These are phyloP conservation scores for Globisporangium emineosum DNA, from an alignment of 352 stramenopile species.

Conservation along the genomic window DNA sequence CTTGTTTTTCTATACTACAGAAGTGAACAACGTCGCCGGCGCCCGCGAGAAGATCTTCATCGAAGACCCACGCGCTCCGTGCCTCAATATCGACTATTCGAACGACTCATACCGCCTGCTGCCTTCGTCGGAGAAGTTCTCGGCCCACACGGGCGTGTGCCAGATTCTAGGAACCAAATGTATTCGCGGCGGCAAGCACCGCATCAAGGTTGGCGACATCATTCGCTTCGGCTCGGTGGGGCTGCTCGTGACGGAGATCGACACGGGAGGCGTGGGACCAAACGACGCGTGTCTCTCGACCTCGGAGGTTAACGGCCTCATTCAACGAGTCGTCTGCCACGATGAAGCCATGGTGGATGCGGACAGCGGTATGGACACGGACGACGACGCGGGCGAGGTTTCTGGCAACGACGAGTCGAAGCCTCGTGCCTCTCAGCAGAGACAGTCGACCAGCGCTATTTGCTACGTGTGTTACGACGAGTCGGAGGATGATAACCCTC, in stretches of 20 bases:
- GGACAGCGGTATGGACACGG: constrained; percentile 82
- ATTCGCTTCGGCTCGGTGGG: constrained; percentile 84
- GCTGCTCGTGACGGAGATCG: constrained; percentile 80
- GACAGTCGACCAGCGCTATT: constrained; percentile 77
- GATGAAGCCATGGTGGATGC: constrained; percentile 75
- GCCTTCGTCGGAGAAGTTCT: constrained; percentile 85
- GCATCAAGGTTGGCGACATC: constrained; percentile 81
- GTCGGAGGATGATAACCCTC: constrained; percentile 83
- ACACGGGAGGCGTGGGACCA: constrained; percentile 61
- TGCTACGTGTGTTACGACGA: constrained; percentile 90
- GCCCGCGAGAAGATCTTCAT: constrained; percentile 84
- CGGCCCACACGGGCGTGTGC: constrained; percentile 81
- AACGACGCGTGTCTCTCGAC: constrained; percentile 73
- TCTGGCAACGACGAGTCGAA: constrained; percentile 86
- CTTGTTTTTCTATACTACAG: constrained; percentile 2
- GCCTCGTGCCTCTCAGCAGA: constrained; percentile 58
- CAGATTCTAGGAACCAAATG: constrained; percentile 86
- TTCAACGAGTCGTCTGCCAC: constrained; percentile 79
- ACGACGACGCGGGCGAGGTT: constrained; percentile 79
- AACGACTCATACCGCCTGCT: constrained; percentile 84
- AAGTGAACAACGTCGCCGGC: constrained; percentile 28
- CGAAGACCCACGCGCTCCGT: constrained; percentile 78
- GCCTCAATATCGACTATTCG: constrained; percentile 85
- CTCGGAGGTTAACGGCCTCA: constrained; percentile 75
- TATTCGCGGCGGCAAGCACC: constrained; percentile 80